Evolutionary conservation across 768 basidiomycete genomes (phyloP), one percentile per base, ranked within the genome.

Genomic region (Tulasnella sp.): DNA sequence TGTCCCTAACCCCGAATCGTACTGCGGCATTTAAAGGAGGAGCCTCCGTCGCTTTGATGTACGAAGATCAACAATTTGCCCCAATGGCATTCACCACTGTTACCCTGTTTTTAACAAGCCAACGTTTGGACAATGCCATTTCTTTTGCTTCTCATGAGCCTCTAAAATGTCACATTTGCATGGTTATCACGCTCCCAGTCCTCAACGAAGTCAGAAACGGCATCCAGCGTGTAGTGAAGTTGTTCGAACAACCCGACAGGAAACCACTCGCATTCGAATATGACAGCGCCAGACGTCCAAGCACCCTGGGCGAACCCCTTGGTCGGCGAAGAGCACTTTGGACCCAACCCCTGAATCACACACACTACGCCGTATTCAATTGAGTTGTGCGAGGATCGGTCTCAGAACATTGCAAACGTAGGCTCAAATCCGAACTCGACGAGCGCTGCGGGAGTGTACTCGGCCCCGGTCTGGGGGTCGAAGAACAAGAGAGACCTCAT

Each of bases 1-100:
- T 72, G 71, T 72, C 71, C 52, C 52, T 19, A 72, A 72, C 62
- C 71, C 71, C 34, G 71, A 72, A 63, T 62, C 71, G 16, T 72
- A 63, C 71, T 72, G 71, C 62, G 71, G 71, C 29, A 72, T 72
- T 62, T 72, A 72, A 72, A 42, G 29, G 41, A 41, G 37, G 14
- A 39, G 67, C 39, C n/a, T 12, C 17, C 34, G 19, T 32, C n/a
- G n/a, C 35, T 22, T 40, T 32, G 35, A 6, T 65, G 63, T 16
- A 22, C 59, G 59, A 26, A 65, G 34, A 5, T 9, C 34, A 36
- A 34, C 35, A 1, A 14, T 26, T 14, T 65, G 16, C 34, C 29
- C 35, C 22, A 19, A 26, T 40, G 63, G 35, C 35, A 65, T 1
- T 65, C 19, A 9, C 34, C 22, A 36, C 35, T 7, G 11, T 32